phyloP scores from a whole-genome alignment of 108 stramenopile species.

The Nitzschia putrida region DNA sequence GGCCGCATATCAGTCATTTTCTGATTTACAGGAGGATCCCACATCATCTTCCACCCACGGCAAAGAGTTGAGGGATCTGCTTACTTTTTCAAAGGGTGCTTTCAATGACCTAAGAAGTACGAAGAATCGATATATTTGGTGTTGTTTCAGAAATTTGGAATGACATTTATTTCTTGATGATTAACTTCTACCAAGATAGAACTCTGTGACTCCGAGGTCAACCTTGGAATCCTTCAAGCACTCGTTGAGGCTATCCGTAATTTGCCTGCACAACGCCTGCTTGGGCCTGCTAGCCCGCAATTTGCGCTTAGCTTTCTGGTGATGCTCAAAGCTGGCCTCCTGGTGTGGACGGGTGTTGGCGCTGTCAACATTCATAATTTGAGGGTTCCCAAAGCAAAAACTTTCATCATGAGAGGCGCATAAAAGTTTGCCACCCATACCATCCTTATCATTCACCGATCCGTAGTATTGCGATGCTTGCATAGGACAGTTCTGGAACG shows the following conservation, averaged over 20 bases:
- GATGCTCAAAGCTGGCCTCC: constrained; percentile 24
- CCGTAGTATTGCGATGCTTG: constrained; percentile 27
- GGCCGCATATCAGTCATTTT: no score
- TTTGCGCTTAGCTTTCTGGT: constrained; percentile 24
- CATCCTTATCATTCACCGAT: constrained; percentile 5
- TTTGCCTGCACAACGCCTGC: constrained; percentile 12
- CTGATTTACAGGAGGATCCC: no score
- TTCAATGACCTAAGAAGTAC: no score
- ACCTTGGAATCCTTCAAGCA: constrained; percentile 8
- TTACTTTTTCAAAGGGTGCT: no score
- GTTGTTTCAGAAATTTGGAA: no score
- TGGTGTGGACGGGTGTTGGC: background rate
- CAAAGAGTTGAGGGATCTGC: no score
- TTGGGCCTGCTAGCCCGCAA: constrained; percentile 15
- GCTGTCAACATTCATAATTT: constrained; percentile 29
- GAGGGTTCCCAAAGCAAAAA: constrained; percentile 31
- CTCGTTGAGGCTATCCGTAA: constrained; percentile 3
- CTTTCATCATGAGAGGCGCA: constrained; percentile 30
- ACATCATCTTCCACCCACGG: no score
- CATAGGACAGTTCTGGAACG: constrained; percentile 20
- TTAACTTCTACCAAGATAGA: no score
- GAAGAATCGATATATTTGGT: no score
- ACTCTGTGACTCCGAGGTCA: background rate
- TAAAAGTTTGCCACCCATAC: constrained; percentile 12
- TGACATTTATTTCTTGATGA: no score